Percentiles rank a stretch among this genome's conserved stretches.
Conservation (phyloP, 2,329 filamentous ascomycete species). For the Dactylonectria macrodidyma region DNA sequence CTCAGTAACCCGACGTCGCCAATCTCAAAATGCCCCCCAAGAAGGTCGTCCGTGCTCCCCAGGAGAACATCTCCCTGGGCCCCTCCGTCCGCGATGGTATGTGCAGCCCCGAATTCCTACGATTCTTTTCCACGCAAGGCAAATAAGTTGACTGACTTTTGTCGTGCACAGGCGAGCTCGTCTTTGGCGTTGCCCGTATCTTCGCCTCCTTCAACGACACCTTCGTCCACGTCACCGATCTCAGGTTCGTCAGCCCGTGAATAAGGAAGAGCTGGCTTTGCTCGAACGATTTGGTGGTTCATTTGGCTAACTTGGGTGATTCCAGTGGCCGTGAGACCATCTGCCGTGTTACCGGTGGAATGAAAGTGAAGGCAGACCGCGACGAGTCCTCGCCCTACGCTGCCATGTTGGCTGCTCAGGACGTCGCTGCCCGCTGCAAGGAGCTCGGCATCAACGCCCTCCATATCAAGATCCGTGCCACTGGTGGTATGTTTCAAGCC, state of each 20-base stretch:
- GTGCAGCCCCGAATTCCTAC: slow-evolving; percentile 45
- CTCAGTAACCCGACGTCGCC: slow-evolving; percentile 54
- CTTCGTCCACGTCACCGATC: slow-evolving; percentile 99
- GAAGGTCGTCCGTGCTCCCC: slow-evolving; percentile 85
- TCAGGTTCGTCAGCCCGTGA: slow-evolving; percentile 75
- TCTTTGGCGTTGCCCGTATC: slow-evolving; percentile 98
- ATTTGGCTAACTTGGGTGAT: slow-evolving; percentile 63
- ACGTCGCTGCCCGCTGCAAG: slow-evolving; percentile 90
- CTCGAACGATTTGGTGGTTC: slow-evolving; percentile 38
- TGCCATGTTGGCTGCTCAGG: slow-evolving; percentile 99
- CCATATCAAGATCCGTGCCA: slow-evolving; percentile 99
- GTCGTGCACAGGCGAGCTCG: slow-evolving; percentile 82
- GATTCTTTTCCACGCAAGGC: slow-evolving; percentile 7
- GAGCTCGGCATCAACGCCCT: slow-evolving; percentile 87
- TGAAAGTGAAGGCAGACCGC: slow-evolving; percentile 99
- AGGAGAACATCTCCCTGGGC: slow-evolving; percentile 99
- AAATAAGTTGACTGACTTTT: slow-evolving; percentile 33
- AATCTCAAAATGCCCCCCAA: slow-evolving; percentile 89
- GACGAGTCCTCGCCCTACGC: slow-evolving; percentile 99
- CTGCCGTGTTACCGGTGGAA: slow-evolving; percentile 99
- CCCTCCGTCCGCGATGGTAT: slow-evolving; percentile 96
- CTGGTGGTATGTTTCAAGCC: slow-evolving; percentile 80
- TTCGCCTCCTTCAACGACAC: slow-evolving; percentile 94
- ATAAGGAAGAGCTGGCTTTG: slow-evolving; percentile 29
- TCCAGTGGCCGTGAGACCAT: slow-evolving; percentile 99